phyloP scores from a whole-genome alignment of 176 grass and related monocot genomes.

The Juncus inflexus region DNA sequence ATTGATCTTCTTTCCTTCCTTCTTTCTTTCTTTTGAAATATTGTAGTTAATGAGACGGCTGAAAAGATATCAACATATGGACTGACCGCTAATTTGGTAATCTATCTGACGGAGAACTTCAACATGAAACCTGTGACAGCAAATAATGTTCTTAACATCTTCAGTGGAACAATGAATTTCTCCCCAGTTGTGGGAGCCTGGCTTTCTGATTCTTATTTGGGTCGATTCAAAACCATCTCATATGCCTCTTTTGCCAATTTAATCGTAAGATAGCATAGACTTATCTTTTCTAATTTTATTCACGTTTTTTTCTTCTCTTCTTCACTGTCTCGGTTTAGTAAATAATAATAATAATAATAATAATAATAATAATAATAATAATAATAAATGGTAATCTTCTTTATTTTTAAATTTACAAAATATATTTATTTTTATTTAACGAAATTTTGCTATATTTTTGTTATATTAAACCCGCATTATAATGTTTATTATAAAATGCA shows the following conservation, averaged over 20 bases:
- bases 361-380: no score
- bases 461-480: no score
- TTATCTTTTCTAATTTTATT: no score
- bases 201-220: constrained; percentile 21
- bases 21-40: not conserved
- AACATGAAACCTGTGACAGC: constrained; percentile 15
- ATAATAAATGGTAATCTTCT: no score
- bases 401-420: no score
- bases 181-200: constrained; percentile 8
- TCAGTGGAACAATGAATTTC: constrained; percentile 15
- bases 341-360: no score
- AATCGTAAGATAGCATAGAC: not conserved
- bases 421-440: no score
- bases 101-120: constrained; percentile 6
- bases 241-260: constrained; percentile 18
- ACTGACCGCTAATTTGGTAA: not conserved
- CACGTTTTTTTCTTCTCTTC: no score
- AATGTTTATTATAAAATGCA: not conserved
- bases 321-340: no score
- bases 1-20: not conserved
- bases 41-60: constrained; percentile 17
- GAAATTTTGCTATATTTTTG: no score
- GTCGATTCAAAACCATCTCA: constrained; percentile 18
- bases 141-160: constrained; percentile 18
- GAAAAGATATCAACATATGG: constrained; percentile 16